Evolutionary conservation across 305 asterid species (phyloP).

Genomic region (Solanum hybrid): DNA sequence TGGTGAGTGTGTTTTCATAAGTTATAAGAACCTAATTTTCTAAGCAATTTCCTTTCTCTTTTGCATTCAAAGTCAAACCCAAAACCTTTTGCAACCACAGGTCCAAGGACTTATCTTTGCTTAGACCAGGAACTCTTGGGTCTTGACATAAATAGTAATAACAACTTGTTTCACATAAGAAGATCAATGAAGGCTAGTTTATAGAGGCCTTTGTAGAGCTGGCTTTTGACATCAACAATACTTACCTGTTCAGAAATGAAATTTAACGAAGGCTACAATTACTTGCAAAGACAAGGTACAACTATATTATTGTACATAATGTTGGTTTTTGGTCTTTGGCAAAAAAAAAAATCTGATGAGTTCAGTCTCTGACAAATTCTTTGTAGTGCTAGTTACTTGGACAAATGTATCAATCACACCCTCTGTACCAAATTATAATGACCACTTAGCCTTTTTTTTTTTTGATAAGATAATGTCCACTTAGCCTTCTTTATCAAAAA

Average conservation of each 20-base stretch:
- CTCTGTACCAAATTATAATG: background rate
- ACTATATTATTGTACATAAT: background rate
- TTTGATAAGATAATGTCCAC: background rate
- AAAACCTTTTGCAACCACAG: background rate
- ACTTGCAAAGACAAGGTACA: background rate
- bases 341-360: background rate
- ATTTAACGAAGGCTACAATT: background rate
- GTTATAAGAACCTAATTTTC: background rate
- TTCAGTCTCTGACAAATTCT: background rate
- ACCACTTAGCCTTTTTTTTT: background rate
- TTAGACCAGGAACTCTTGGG: background rate
- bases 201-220: background rate
- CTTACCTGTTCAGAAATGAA: background rate
- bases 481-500: background rate
- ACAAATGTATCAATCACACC: background rate
- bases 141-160: background rate
- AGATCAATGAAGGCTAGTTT: background rate
- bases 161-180: background rate
- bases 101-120: background rate
- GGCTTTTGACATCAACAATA: background rate
- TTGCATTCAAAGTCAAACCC: background rate
- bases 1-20: background rate
- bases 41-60: background rate
- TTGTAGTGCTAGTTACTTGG: background rate
- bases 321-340: background rate